Evolutionary conservation across 2,329 filamentous ascomycete species (phyloP).

Genomic region (Aureobasidium uvarum): DNA sequence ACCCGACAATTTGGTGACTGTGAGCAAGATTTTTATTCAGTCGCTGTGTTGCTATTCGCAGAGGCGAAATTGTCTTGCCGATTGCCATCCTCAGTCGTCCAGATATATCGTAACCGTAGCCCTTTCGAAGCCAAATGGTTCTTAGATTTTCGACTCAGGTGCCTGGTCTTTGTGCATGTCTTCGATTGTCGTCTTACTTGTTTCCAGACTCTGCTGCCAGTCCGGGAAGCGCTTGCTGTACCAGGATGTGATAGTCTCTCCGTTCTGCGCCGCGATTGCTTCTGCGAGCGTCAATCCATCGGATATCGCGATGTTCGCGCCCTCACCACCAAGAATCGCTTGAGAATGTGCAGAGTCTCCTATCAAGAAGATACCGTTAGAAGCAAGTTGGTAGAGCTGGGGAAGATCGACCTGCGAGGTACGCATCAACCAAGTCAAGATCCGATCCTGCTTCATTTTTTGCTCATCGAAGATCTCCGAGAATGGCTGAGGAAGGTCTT

Average conservation of each 20-base stretch:
- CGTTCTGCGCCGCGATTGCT: conserved; percentile 31
- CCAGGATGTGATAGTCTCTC: conserved; percentile 29
- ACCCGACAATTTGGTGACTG: too few relatives aligned
- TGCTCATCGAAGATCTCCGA: conserved; percentile 37
- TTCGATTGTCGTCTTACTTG: conserved; percentile 32
- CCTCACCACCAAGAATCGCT: conserved; percentile 44
- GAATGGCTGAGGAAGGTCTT: conserved; percentile 37
- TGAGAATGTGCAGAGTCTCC: conserved; percentile 45
- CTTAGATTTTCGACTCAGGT: background rate
- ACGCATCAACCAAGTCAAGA: conserved; percentile 47
- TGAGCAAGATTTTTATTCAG: background rate
- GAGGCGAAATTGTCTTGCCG: background rate
- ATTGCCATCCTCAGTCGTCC: background rate
- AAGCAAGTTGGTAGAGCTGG: conserved; percentile 32
- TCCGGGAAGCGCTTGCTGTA: conserved; percentile 29
- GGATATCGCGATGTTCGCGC: conserved; percentile 43
- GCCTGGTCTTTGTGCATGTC: conserved; percentile 29
- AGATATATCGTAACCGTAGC: background rate
- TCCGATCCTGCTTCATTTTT: conserved; percentile 38
- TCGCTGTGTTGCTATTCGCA: background rate
- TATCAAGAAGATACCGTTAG: conserved; percentile 37
- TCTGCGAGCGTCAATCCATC: conserved; percentile 42
- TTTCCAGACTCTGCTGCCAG: conserved; percentile 32
- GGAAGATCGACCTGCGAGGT: conserved; percentile 30
- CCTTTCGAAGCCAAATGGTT: background rate